Evolutionary conservation across 805 yeast genomes (phyloP).

Genomic region (Zygosaccharomyces gambellarensis): DNA sequence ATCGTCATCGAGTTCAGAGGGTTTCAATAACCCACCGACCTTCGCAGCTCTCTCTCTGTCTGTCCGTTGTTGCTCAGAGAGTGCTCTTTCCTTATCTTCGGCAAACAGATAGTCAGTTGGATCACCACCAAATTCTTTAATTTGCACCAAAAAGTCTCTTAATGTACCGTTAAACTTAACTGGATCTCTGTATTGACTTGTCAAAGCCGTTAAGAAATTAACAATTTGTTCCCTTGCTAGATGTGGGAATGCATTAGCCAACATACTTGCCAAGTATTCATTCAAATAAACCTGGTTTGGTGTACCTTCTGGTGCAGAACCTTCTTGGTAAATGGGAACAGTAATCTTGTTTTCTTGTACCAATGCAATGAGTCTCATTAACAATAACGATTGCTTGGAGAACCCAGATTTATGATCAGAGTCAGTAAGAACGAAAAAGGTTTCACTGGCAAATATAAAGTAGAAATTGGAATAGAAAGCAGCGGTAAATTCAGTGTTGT

Average conservation of each 20-base stretch:
- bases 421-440: constrained; percentile 89
- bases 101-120: constrained; percentile 91
- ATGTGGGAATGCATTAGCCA: constrained; percentile 88
- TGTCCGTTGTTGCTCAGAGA: constrained; percentile 57
- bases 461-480: constrained; percentile 86
- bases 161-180: constrained; percentile 73
- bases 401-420: constrained; percentile 98
- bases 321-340: constrained; percentile 74
- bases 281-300: constrained; percentile 72
- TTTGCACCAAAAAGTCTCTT: constrained; percentile 94
- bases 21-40: constrained; percentile 92
- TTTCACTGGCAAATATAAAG: constrained; percentile 84
- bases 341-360: constrained; percentile 72
- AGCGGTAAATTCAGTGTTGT: constrained; percentile 63
- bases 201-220: constrained; percentile 73
- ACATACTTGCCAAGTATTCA: constrained; percentile 75
- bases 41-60: constrained; percentile 78
- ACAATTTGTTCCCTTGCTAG: constrained; percentile 76
- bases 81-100: constrained; percentile 81
- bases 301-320: constrained; percentile 81
- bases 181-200: constrained; percentile 67
- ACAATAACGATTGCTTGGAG: constrained; percentile 75
- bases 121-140: constrained; percentile 93
- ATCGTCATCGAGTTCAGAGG: constrained; percentile 87
- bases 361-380: constrained; percentile 76